Percentiles rank a stretch among this genome's conserved stretches.
These are phyloP conservation scores for Claviceps purpurea DNA, from an alignment of 2,329 filamentous ascomycete species.

Conservation along the genomic window DNA sequence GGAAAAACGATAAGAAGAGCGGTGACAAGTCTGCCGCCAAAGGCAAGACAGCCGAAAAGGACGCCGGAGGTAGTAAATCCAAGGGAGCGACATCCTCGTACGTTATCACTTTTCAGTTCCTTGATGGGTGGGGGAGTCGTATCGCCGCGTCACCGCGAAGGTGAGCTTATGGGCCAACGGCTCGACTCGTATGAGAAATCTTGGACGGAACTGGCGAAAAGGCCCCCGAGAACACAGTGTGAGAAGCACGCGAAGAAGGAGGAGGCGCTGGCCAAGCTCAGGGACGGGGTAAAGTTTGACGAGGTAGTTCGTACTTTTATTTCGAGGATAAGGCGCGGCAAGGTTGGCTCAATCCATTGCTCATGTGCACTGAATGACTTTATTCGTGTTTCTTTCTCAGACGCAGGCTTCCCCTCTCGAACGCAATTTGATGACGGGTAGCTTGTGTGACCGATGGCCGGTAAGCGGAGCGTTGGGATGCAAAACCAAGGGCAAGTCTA, in stretches of 20 bases:
- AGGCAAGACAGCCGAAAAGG: constrained; percentile 14
- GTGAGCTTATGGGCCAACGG: neutral
- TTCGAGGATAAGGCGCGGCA: constrained; percentile 66
- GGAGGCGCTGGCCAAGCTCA: constrained; percentile 56
- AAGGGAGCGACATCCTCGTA: constrained; percentile 54
- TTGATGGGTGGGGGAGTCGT: neutral
- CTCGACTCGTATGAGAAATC: neutral
- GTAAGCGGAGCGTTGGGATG: constrained; percentile 41
- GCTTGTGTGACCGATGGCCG: neutral
- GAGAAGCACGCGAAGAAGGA: constrained; percentile 69
- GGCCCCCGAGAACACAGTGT: constrained; percentile 32
- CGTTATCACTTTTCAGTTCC: constrained; percentile 4
- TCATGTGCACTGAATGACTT: neutral
- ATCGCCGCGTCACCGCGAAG: neutral
- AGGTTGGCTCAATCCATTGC: constrained; percentile 23
- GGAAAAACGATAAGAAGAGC: neutral
- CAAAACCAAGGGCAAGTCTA: too few species aligned
- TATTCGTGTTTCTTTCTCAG: too few species aligned
- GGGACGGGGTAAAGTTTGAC: constrained; percentile 56
- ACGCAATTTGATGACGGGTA: neutral
- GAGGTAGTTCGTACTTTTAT: constrained; percentile 54
- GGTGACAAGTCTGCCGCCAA: neutral
- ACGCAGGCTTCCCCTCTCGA: neutral
- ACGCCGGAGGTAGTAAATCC: constrained; percentile 23
- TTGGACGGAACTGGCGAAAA: neutral